A percentile compares a stretch with the other conserved stretches of the same genome.
phyloP scores from a whole-genome alignment of 495 filamentous ascomycete genomes.

The Xylaria venustula region DNA sequence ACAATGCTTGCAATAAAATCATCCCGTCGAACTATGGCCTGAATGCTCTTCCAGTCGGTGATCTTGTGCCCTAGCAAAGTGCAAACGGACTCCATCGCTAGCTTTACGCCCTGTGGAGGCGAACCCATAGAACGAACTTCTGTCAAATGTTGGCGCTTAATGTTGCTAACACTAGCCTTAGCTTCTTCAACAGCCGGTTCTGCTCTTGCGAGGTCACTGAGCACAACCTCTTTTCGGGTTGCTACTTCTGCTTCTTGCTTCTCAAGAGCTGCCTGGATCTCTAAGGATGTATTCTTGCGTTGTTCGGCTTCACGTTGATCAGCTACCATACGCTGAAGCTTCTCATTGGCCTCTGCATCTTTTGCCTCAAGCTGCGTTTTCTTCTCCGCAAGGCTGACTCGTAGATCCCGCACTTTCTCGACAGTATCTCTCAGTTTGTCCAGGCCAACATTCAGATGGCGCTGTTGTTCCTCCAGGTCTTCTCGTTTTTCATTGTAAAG shows the following conservation, averaged over 20 bases:
- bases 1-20: conserved; percentile 98
- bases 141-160: conserved; percentile 93
- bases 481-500: conserved; percentile 98
- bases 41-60: conserved; percentile 85
- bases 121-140: conserved; percentile 97
- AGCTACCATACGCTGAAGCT: conserved; percentile 92
- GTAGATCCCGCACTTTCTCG: conserved; percentile 91
- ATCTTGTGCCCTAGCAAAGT: conserved; percentile 89
- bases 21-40: conserved; percentile 81
- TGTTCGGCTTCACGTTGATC: conserved; percentile 96
- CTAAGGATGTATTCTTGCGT: conserved; percentile 78
- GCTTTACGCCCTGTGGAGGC: conserved; percentile 83
- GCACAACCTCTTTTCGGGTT: conserved; percentile 76
- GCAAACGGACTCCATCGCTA: conserved; percentile 93
- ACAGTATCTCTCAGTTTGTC: conserved; percentile 98
- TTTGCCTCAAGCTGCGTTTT: conserved; percentile 90
- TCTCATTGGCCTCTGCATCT: conserved; percentile 93
- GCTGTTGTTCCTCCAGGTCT: conserved; percentile 96
- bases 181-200: conserved; percentile 93
- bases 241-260: conserved; percentile 89
- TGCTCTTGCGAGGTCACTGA: conserved; percentile 82
- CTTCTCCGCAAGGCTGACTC: conserved; percentile 87
- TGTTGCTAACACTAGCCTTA: conserved; percentile 92
- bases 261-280: conserved; percentile 83
- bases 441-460: conserved; percentile 94